A percentile compares a stretch with the other conserved stretches of the same genome.
These are phyloP conservation scores for Juglanconis oblonga DNA, from an alignment of 2,329 filamentous ascomycete genomes.

Conservation along the genomic window DNA sequence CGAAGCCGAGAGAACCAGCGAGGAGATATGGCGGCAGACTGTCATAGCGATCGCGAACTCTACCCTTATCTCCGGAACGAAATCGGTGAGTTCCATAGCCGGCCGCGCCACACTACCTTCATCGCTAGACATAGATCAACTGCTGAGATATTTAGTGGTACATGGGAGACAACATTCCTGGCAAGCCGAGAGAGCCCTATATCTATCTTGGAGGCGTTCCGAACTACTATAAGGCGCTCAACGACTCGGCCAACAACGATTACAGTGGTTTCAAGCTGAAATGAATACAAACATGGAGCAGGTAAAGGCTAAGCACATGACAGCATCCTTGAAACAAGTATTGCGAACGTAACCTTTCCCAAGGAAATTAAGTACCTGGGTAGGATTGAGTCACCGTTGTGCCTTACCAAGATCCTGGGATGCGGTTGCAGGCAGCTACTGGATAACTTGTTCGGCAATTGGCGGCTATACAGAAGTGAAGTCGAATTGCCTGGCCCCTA, in stretches of 20 bases:
- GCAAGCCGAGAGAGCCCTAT: conserved; percentile 33
- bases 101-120: background rate
- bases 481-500: too few species aligned
- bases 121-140: background rate
- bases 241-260: background rate
- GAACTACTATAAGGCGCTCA: conserved; percentile 16
- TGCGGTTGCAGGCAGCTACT: too few species aligned
- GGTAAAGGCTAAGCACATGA: too few species aligned
- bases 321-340: too few species aligned
- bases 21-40: conserved; percentile 29
- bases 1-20: conserved; percentile 27
- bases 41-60: conserved; percentile 28
- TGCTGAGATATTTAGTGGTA: conserved; percentile 29
- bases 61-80: conserved; percentile 30
- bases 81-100: conserved; percentile 21
- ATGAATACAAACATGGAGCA: too few species aligned
- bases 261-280: conserved; percentile 4
- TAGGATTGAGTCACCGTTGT: too few species aligned
- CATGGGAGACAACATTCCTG: conserved; percentile 39
- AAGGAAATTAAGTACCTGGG: too few species aligned
- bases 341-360: too few species aligned
- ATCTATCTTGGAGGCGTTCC: conserved; percentile 30
- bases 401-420: too few species aligned
- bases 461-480: too few species aligned
- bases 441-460: too few species aligned